These are phyloP conservation scores for Microascus cirrosus DNA, from an alignment of 2,329 filamentous ascomycete genomes.

Conservation along the genomic window DNA sequence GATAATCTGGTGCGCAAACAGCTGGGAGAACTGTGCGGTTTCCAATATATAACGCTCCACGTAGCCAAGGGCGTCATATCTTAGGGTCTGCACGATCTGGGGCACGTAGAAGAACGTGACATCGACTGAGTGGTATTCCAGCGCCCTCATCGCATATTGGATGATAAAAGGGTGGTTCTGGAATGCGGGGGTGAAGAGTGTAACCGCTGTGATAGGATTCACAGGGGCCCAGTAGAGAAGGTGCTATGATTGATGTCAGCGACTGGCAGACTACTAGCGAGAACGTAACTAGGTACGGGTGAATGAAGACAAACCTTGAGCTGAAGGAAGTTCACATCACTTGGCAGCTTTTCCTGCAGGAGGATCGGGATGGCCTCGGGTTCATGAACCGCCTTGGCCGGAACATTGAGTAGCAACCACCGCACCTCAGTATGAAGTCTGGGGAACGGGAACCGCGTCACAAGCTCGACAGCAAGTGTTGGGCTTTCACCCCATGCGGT, in stretches of 20 bases:
- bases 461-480: conserved; percentile 76
- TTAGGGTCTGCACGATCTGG: conserved; percentile 89
- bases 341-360: conserved; percentile 63
- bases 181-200: conserved; percentile 85
- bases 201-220: conserved; percentile 86
- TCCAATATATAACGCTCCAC: conserved; percentile 95
- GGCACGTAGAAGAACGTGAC: conserved; percentile 98
- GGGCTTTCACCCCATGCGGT: conserved; percentile 84
- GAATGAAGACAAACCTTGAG: conserved; percentile 51
- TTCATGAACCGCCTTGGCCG: conserved; percentile 70
- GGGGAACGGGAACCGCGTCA: conserved; percentile 65
- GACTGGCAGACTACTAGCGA: neutral
- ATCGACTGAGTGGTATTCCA: conserved; percentile 92
- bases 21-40: conserved; percentile 92
- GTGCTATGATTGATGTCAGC: conserved; percentile 44
- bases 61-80: conserved; percentile 88
- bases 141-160: conserved; percentile 90
- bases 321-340: conserved; percentile 65
- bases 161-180: conserved; percentile 85
- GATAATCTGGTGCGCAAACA: conserved; percentile 98
- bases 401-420: conserved; percentile 68
- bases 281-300: neutral
- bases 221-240: conserved; percentile 87
- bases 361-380: conserved; percentile 76
- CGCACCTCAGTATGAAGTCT: conserved; percentile 67